Evolutionary conservation across 2,329 filamentous ascomycete species (phyloP), one percentile per base, ranked within the genome.

Genomic region (Apiospora arundinis): DNA sequence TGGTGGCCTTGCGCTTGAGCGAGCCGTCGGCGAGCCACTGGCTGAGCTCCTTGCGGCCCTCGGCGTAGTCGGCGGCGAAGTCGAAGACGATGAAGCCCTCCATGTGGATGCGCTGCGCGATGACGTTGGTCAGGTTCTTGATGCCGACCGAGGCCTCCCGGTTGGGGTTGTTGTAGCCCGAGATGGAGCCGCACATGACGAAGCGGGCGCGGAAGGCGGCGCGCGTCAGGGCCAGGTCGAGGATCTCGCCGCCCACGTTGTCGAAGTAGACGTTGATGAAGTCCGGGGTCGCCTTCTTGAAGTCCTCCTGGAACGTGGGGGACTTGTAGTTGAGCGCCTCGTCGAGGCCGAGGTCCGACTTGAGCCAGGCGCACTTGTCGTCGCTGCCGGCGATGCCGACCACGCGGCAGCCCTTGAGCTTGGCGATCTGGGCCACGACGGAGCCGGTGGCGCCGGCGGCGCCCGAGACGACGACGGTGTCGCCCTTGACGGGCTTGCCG

Each of bases 251-350:
- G 14, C 86, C 87, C 5, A 89, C 86, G 70, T 88, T 88, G 74
- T 88, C 86, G 71, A 82, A 88, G 80, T 87, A 87, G 25, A 88
- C 94, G 78, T 97, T 93, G 73, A 97, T 88, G 5, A 93, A 94
- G 16, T 94, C 82, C 0, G 93, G 93, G 0, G 92, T 92, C 23
- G 96, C 86, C 71, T 92, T 87, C 74, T 85, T 82, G 70, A 97
- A 85, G 0, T 93, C 93, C 14, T 92, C 91, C 0, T 82, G 78
- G 0, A 93, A 88, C 75, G 87, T 89, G 84, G 96, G 93, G 75
- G 89, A 95, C 88, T 96, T 95, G 87, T 97, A 97, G 86, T 97
- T 96, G 84, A 95, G 96, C 11, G 91, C 94, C 21, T 75, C 83
- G 70, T 89, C 86, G 74, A 86, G 88, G 11, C 86, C 87, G 1